Base-by-base conservation (phyloP, 2,329 filamentous ascomycete species). In the Orbilia oligospora region DNA sequence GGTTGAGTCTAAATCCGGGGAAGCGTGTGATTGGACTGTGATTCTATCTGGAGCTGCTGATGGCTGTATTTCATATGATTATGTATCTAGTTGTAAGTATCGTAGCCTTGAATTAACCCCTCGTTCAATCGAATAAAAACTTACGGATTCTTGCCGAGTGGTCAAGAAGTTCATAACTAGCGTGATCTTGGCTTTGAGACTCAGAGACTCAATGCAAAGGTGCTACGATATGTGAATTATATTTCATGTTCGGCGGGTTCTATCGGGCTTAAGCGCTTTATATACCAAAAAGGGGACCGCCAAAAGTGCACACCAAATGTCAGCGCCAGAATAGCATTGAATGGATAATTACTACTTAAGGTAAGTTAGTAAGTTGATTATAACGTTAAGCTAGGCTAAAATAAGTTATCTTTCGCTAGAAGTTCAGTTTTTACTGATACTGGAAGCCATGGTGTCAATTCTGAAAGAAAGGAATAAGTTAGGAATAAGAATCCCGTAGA, bases 31-130 rank as follows among this genome's bases (percentile, higher is more conserved):
- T 18, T 27, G 56, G 36, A 61, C 36, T 1, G 12, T 61, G 56
- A 16, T 44, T 44, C 56, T 61, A 27, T 24, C 55, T 5, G 33
- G 33, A 24, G 55, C 33, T 41, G 55, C n/a, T 22, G 55, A 38
- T 44, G 55, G 41, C 55, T 61, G 18, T 33, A 61, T 53, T 2
- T n/a, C n/a, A n/a, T n/a, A n/a, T n/a, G n/a, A n/a, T n/a, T n/a
- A n/a, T n/a, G n/a, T n/a, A n/a, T n/a, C n/a, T n/a, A n/a, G n/a
- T n/a, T n/a, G n/a, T n/a, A n/a, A n/a, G n/a, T n/a, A n/a, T n/a
- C n/a, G 5, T 10, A 49, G 30, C 30, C 30, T 30, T 8, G 4
- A 30, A 30, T 36, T 36, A 36, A 9, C 33, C 3, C 8, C 5
- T 36, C 33, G 10, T 36, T 36, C 33, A 12, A 5, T 36, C 33